Base-by-base conservation (phyloP, 345 rosid species). In the Physaria fendleri region DNA sequence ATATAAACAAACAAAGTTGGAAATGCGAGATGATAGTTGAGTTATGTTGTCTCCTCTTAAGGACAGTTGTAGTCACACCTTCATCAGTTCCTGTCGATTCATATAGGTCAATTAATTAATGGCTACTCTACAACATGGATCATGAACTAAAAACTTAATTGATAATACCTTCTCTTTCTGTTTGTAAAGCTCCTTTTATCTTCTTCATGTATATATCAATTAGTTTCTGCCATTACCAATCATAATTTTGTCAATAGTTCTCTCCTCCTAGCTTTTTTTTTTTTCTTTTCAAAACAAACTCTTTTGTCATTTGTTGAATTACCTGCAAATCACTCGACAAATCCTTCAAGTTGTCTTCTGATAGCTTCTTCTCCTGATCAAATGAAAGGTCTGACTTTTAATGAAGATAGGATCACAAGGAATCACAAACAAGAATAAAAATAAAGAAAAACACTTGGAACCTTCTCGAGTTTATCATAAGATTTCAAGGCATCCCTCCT, bases 281-380 rank as follows among this genome's bases (percentile, higher is more conserved):
- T n/a, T n/a, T n/a, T n/a, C n/a, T n/a, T n/a, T n/a, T n/a, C n/a
- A n/a, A n/a, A n/a, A n/a, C n/a, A n/a, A n/a, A n/a, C n/a, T n/a
- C n/a, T n/a, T n/a, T n/a, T n/a, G n/a, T n/a, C n/a, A n/a, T n/a
- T n/a, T n/a, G n/a, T n/a, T n/a, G n/a, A n/a, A n/a, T n/a, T n/a
- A n/a, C n/a, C n/a, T n/a, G n/a, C 72, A 92, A 71, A 74, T 86
- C 98, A 68, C 79, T 73, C 35, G 96, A 88, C 62, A 88, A 76
- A 79, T 84, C 98, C 73, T 86, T 92, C 74, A 80, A 85, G 56
- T 88, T 92, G 82, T 92, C 98, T 78, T 92, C 98, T 10, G 98
- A 92, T 8, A 92, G 91, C 82, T 92, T 88, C 73, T 88, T 92
- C 67, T 92, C 97, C 98, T 92, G 75, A 2, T 1, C 10, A 33